Evolutionary conservation across 208 protist species (phyloP).

Genomic region (Acanthamoeba quina): DNA sequence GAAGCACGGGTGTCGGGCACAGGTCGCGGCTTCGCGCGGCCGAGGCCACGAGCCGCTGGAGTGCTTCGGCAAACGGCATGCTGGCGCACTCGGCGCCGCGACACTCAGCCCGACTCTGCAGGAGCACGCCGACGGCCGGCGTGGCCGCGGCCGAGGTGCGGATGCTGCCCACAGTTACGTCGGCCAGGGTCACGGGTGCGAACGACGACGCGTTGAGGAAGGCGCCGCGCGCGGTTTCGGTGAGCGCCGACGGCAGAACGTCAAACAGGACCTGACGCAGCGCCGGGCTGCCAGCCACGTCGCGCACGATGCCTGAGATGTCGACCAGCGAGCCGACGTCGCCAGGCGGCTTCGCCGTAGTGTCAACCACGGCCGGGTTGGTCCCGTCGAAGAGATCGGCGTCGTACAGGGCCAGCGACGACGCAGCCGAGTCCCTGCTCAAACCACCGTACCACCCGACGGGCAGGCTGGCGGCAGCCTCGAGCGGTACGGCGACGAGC

Average conservation of each 20-base stretch:
- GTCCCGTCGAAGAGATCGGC: constrained; percentile 24
- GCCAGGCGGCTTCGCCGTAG: not conserved
- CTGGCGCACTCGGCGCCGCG: not conserved
- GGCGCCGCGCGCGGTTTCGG: not conserved
- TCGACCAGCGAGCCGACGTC: not conserved
- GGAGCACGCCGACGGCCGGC: not conserved
- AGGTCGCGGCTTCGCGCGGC: not conserved
- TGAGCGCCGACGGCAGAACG: not conserved
- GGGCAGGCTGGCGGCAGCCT: not conserved
- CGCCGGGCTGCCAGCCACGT: not conserved
- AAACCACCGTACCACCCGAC: not conserved
- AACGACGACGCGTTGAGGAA: not conserved
- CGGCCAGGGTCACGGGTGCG: not conserved
- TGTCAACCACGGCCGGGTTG: not conserved
- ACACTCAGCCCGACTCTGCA: not conserved
- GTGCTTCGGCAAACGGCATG: not conserved
- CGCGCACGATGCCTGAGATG: not conserved
- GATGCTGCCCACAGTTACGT: not conserved
- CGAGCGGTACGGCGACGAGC: not conserved
- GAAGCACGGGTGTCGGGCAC: not conserved
- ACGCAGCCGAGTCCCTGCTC: no score
- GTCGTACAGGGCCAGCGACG: not conserved
- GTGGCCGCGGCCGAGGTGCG: not conserved
- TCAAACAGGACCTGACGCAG: constrained; percentile 21
- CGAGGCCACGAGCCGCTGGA: constrained; percentile 1